Percentiles rank a stretch among this genome's conserved stretches.
Conservation (phyloP, 192 early-diverging fungal species). For the Funneliformis mosseae region DNA sequence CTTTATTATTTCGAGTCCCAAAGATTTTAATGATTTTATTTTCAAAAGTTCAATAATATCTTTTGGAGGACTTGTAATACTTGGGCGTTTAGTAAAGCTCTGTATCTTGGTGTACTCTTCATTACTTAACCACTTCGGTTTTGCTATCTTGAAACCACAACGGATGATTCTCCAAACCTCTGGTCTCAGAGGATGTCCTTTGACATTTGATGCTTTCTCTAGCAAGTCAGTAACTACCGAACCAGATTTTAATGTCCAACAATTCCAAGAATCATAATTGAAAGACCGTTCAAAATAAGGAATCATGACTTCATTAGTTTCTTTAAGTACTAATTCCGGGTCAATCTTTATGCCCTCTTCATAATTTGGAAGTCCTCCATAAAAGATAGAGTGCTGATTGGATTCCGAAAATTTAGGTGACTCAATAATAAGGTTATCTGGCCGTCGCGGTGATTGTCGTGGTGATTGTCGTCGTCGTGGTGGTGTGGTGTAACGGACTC, state of each 20-base stretch:
- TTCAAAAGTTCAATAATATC: conserved; percentile 30
- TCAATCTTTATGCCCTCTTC: conserved; percentile 26
- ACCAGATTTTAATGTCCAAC: conserved; percentile 23
- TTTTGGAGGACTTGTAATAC: conserved; percentile 24
- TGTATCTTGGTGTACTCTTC: not conserved
- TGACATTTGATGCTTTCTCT: conserved; percentile 17
- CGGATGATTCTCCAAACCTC: conserved; percentile 27
- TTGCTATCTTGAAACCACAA: conserved; percentile 18
- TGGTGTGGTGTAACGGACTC: conserved; percentile 7
- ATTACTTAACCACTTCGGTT: conserved; percentile 27
- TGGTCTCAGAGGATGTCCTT: conserved; percentile 20
- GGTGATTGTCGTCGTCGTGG: no score
- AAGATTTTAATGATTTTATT: conserved; percentile 32
- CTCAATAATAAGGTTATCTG: conserved; percentile 17
- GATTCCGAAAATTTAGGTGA: conserved; percentile 24
- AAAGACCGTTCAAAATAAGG: conserved; percentile 25
- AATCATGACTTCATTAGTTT: conserved; percentile 25
- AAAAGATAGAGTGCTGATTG: not conserved
- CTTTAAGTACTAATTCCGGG: conserved; percentile 26
- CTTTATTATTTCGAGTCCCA: conserved; percentile 20
- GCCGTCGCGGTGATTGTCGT: no score
- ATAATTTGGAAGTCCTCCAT: conserved; percentile 18
- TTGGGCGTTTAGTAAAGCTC: conserved; percentile 26
- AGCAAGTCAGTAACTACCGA: conserved; percentile 28
- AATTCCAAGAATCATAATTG: conserved; percentile 22